These are phyloP conservation scores for Beauveria sp. DNA, from an alignment of 2,329 filamentous ascomycete species.

Conservation along the genomic window DNA sequence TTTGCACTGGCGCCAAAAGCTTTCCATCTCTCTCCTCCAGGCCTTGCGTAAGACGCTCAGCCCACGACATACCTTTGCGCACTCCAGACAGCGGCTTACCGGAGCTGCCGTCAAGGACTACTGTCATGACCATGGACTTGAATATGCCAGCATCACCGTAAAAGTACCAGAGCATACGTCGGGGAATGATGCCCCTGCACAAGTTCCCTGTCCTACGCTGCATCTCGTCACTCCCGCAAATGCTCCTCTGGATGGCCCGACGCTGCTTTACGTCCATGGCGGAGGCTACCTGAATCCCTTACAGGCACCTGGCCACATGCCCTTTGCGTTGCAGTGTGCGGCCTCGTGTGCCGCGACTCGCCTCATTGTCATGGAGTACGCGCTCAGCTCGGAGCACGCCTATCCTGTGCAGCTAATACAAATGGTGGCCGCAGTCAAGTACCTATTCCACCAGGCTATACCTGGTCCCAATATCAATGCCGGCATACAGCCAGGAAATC, in stretches of 20 bases:
- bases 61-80: not conserved
- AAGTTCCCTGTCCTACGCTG: not conserved
- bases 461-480: not conserved
- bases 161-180: not conserved
- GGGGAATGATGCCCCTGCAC: not conserved
- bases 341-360: not conserved
- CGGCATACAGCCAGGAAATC: not conserved
- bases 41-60: not conserved
- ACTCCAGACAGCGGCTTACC: not conserved
- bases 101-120: not conserved
- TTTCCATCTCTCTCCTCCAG: not conserved
- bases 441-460: not conserved
- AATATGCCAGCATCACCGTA: not conserved
- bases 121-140: not conserved
- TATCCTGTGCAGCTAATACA: not conserved
- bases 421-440: not conserved
- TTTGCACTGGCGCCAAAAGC: slow-evolving; percentile 1
- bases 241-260: not conserved
- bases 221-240: not conserved
- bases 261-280: not conserved
- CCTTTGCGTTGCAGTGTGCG: not conserved
- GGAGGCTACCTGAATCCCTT: not conserved
- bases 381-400: not conserved
- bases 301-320: slow-evolving; percentile 1
- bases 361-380: not conserved